A percentile compares a stretch with the other conserved stretches of the same genome.
Evolutionary conservation across 352 stramenopile genomes (phyloP).

Genomic region (Globisporangium cylindrosporum): DNA sequence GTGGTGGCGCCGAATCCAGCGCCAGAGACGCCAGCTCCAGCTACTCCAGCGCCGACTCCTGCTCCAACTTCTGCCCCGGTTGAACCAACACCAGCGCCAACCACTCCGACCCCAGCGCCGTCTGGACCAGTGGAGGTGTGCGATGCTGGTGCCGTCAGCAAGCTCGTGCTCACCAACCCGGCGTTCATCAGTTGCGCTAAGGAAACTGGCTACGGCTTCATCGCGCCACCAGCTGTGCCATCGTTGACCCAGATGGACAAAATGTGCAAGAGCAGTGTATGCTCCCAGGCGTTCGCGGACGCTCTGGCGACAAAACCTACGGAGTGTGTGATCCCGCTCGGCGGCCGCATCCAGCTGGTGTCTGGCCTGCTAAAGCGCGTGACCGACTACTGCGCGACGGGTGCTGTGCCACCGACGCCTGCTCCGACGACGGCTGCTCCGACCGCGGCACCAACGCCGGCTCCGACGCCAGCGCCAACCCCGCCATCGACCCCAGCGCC

Average conservation of each 20-base stretch:
- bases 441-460: no score
- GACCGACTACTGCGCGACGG: not conserved
- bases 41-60: not conserved
- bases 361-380: not conserved
- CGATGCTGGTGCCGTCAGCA: not conserved
- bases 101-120: not conserved
- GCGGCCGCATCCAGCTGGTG: not conserved
- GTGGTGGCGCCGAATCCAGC: not conserved
- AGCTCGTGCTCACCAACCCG: conserved; percentile 10
- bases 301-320: conserved; percentile 8
- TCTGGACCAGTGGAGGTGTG: conserved; percentile 4
- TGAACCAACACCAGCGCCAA: not conserved
- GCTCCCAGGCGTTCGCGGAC: conserved; percentile 10
- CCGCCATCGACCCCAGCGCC: not conserved
- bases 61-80: not conserved
- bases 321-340: conserved; percentile 5
- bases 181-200: conserved; percentile 10
- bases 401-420: no score
- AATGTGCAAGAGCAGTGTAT: conserved; percentile 11
- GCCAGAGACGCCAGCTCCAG: not conserved
- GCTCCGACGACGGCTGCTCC: no score
- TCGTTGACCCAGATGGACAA: conserved; percentile 11
- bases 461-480: not conserved
- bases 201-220: conserved; percentile 5
- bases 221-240: not conserved